Evolutionary conservation across 768 basidiomycete genomes (phyloP).

Genomic region (Phaeotremella skinneri): DNA sequence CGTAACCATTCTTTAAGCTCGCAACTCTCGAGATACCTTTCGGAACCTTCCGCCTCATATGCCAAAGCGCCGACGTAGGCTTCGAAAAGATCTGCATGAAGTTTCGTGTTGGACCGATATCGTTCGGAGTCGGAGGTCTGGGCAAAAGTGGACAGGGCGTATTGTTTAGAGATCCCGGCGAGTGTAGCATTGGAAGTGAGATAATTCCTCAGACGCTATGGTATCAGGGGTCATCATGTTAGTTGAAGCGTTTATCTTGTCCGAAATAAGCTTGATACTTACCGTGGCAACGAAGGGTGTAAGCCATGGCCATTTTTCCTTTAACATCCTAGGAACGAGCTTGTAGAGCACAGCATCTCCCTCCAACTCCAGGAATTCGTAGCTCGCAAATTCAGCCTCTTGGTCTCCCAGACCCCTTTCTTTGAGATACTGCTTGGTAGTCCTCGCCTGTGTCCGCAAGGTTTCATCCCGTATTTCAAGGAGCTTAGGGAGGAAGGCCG

Average conservation of each 20-base stretch:
- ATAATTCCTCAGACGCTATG: background rate
- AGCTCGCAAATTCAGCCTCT: background rate
- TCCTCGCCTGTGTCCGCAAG: background rate
- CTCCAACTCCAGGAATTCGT: background rate
- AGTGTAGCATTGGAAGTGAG: background rate
- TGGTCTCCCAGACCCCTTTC: background rate
- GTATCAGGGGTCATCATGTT: too few species aligned
- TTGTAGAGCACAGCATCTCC: background rate
- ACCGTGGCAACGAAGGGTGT: background rate
- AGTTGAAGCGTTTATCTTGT: too few species aligned
- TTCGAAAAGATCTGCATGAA: conserved; percentile 1
- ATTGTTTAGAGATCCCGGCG: background rate
- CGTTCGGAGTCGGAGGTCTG: background rate
- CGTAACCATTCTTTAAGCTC: too few species aligned
- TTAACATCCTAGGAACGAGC: background rate
- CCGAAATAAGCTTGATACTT: too few species aligned
- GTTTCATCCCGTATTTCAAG: background rate
- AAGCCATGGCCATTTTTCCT: background rate
- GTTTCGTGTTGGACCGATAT: background rate
- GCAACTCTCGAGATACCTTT: background rate
- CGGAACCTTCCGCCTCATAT: background rate
- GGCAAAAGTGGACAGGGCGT: background rate
- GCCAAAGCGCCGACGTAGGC: background rate
- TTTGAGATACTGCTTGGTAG: background rate
- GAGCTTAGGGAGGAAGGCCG: background rate